Evolutionary conservation across 2,329 filamentous ascomycete species (phyloP), one percentile per base, ranked within the genome.

Genomic region (Sordariomycetes sp.): DNA sequence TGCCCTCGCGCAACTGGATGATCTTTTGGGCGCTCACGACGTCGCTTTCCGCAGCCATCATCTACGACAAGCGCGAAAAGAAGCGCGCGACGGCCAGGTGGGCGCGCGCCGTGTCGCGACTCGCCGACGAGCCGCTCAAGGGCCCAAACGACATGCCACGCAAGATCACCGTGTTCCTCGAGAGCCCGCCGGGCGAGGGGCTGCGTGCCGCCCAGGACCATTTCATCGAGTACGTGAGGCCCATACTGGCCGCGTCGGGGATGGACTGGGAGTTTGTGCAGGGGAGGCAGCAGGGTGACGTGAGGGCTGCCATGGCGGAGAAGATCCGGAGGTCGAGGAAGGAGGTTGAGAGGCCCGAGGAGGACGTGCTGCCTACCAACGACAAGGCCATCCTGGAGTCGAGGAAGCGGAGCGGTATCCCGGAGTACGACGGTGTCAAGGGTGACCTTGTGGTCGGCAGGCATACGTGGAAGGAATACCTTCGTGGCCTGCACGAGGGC

Each of bases 211-310:
- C 91, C n/a, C 87, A 95, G 64, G 90, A 97, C 63, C 91, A 97
- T 72, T 99, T 96, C 71, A 86, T 90, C 65, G 89, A 96, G 69
- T 99, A 96, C 67, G 82, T 96, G 51, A 97, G 97, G 76, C 94
- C 94, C 1, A 81, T 99, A 28, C 74, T 99, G 45, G 88, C 94
- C 3, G 87, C 90, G 2, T 92, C 89, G 1, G 91, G 91, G 0
- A 74, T 97, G 66, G 94, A 99, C 69, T 97, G 95, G 84, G 92
- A 96, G 65, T 95, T 96, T 58, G 81, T 97, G 6, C 92, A 97
- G 72, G 94, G 92, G 5, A 78, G 91, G 56, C 85, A 86, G 67
- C 88, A 96, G 74, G 94, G 94, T n/a, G 92, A 99, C 67, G 82
- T 99, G 52, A 78, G 94, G 60, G 90, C 89, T 56, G 88, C 86